phyloP scores from a whole-genome alignment of 1,284 basidiomycete genomes.

The Leccinum cinnamomeum region DNA sequence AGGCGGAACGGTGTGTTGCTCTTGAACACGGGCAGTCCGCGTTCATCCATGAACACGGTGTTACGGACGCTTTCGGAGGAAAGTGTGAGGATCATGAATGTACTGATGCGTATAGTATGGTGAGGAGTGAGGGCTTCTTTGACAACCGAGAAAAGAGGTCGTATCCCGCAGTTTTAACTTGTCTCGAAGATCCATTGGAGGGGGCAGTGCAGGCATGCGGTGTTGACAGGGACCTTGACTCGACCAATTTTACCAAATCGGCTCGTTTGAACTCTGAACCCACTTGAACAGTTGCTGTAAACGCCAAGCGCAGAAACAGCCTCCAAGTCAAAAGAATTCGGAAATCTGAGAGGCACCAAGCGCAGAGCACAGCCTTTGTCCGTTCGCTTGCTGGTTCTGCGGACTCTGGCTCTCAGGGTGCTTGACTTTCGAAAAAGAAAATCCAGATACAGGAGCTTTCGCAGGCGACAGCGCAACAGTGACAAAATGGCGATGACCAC shows the following conservation, averaged over 20 bases:
- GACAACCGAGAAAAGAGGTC: not conserved
- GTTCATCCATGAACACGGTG: conserved; percentile 30
- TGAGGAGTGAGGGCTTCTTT: not conserved
- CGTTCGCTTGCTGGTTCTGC: not conserved
- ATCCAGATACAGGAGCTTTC: not conserved
- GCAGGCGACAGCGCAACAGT: not conserved
- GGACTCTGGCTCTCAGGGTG: too few relatives aligned
- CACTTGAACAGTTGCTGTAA: not conserved
- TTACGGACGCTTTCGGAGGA: conserved; percentile 27
- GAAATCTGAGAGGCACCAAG: not conserved
- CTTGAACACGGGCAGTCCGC: conserved; percentile 25
- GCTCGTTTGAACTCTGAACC: not conserved
- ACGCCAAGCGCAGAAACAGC: not conserved
- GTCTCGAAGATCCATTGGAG: not conserved
- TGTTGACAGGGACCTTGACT: not conserved
- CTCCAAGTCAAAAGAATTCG: not conserved
- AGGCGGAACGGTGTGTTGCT: conserved; percentile 29
- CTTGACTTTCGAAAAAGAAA: not conserved
- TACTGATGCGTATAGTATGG: not conserved
- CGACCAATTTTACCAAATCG: not conserved
- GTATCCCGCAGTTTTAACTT: conserved; percentile 11
- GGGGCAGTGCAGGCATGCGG: not conserved
- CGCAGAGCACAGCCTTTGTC: not conserved
- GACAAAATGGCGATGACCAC: not conserved
- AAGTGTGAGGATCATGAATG: conserved; percentile 29